Conservation (phyloP, 2,329 filamentous ascomycete genomes). For the Botrytis hyacinthi region DNA sequence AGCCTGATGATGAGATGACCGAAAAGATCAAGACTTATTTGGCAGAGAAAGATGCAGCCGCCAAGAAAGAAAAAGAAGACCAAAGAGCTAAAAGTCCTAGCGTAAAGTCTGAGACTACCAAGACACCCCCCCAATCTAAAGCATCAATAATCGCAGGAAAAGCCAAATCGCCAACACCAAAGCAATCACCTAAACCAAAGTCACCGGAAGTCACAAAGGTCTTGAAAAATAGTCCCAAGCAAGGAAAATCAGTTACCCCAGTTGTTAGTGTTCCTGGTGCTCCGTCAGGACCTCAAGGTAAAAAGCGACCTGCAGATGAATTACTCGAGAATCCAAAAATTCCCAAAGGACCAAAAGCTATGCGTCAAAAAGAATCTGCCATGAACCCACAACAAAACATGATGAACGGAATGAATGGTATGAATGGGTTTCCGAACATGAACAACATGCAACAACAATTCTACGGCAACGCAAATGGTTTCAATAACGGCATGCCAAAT, state of each 20-base stretch:
- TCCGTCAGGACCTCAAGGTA: constrained; percentile 40
- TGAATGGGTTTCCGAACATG: constrained; percentile 38
- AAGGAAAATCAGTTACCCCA: constrained; percentile 21
- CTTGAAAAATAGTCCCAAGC: constrained; percentile 30
- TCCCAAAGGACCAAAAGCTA: constrained; percentile 63
- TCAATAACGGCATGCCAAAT: constrained; percentile 24
- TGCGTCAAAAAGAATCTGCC: constrained; percentile 50
- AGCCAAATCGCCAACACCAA: constrained; percentile 35
- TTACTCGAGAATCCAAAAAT: constrained; percentile 62
- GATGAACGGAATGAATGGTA: constrained; percentile 46
- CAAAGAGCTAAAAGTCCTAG: constrained; percentile 48
- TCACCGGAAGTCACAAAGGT: constrained; percentile 6
- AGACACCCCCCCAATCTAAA: constrained; percentile 36
- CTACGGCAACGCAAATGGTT: constrained; percentile 30
- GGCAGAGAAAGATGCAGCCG: constrained; percentile 51
- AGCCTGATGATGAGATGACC: constrained; percentile 74
- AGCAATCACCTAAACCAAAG: constrained; percentile 36
- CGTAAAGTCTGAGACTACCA: constrained; percentile 34
- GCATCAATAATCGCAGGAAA: constrained; percentile 22
- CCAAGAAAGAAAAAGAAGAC: constrained; percentile 42
- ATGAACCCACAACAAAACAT: constrained; percentile 40
- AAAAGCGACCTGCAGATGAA: constrained; percentile 82
- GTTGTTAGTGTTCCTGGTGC: constrained; percentile 6
- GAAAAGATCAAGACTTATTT: constrained; percentile 76
- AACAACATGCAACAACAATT: constrained; percentile 26